These are phyloP conservation scores for Cornus florida DNA, from an alignment of 148 eudicot species.

Conservation along the genomic window DNA sequence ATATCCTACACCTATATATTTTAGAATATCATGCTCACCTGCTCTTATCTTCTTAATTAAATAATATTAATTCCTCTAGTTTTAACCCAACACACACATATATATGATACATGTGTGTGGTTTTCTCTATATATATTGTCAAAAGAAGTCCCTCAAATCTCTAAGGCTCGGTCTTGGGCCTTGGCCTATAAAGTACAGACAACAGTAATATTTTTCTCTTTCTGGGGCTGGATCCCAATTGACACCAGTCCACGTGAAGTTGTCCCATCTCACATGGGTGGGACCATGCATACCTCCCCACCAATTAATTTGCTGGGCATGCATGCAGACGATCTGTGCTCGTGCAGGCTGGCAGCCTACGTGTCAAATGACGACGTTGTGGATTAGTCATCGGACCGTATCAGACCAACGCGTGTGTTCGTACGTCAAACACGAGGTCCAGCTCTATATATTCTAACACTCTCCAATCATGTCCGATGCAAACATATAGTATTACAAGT, in stretches of 20 bases:
- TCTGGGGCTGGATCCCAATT: neutral
- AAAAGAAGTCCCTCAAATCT: constrained; percentile 5
- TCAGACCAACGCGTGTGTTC: constrained; percentile 32
- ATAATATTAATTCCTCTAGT: too few species aligned
- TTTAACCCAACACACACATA: too few species aligned
- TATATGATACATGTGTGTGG: too few species aligned
- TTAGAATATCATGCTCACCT: too few species aligned
- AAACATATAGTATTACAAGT: too few species aligned
- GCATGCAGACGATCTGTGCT: neutral
- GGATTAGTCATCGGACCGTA: constrained; percentile 31
- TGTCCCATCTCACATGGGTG: constrained; percentile 24
- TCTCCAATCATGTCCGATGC: too few species aligned
- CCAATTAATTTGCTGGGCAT: neutral
- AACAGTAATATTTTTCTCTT: too few species aligned
- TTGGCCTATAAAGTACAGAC: too few species aligned
- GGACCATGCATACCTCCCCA: constrained; percentile 2
- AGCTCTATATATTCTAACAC: too few species aligned
- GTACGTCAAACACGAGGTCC: too few species aligned
- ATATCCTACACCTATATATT: too few species aligned
- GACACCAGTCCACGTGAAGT: constrained; percentile 22
- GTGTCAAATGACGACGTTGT: constrained; percentile 27
- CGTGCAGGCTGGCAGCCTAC: neutral
- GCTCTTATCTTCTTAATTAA: too few species aligned
- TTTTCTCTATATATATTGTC: neutral
- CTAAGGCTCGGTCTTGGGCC: constrained; percentile 11